Evolutionary conservation across 2,329 filamentous ascomycete genomes (phyloP).

Genomic region (Alternaria sp.): DNA sequence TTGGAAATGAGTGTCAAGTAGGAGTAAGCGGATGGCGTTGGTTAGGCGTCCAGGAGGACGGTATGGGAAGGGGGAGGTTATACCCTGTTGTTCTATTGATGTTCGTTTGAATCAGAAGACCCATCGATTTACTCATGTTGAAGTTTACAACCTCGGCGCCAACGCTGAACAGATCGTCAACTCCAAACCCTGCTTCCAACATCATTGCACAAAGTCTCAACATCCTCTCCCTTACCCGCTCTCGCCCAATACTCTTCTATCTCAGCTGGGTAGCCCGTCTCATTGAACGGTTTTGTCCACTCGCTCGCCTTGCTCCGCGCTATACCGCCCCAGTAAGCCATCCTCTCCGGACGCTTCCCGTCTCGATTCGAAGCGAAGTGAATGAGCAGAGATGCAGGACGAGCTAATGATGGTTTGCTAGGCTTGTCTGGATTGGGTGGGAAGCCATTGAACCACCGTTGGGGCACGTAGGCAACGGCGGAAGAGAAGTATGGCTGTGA

Average conservation of each 20-base stretch:
- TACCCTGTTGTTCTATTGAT: not conserved
- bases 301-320: not conserved
- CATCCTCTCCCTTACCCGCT: not conserved
- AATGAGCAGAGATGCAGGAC: not conserved
- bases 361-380: conserved; percentile 10
- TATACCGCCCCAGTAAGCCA: conserved; percentile 4
- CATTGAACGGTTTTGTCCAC: not conserved
- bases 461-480: not conserved
- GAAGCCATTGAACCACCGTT: conserved; percentile 10
- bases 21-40: not conserved
- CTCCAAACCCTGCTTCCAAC: not conserved
- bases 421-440: not conserved
- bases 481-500: not conserved
- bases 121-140: not conserved
- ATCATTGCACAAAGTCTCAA: not conserved
- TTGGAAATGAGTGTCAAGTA: conserved; percentile 16
- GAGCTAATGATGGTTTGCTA: not conserved
- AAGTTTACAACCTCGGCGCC: not conserved
- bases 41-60: not conserved
- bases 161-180: not conserved
- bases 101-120: not conserved
- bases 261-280: conserved; percentile 1
- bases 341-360: conserved; percentile 8
- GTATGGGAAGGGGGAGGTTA: not conserved
- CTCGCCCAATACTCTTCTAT: conserved; percentile 1